Base-by-base conservation (phyloP, 371 early-diverging fungal genomes). In the Mucor indicus region DNA sequence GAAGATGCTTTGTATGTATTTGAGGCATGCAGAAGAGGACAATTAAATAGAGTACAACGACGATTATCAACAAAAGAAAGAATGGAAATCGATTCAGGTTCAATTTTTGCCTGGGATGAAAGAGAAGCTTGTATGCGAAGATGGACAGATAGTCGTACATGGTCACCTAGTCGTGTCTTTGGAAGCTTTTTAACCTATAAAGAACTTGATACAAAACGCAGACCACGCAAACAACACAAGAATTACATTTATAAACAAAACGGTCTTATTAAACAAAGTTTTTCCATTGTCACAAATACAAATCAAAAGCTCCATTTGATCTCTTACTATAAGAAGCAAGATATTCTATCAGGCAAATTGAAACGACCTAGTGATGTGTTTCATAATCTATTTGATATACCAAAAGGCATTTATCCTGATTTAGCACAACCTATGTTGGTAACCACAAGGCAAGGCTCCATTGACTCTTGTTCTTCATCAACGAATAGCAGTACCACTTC, bases 131-230 rank as follows among this genome's bases (percentile, higher is more conserved):
- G 93, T 0, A 92, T 94, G 83, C 72, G 87, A 45, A 75, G 94
- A 10, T 94, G 95, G 95, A 94, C 95, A 3, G 95, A 93, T 58
- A 91, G 93, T 13, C 80, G 86, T 38, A 84, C 84, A 36, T 92
- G 93, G 94, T 89, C 90, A 13, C 90, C 93, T 1, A 86, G 86
- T 45, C 79, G 94, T 24, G 87, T 88, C 1, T 71, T 81, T n/a
- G 89, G 90, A 13, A 84, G 82, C 50, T 91, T 91, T 55, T 55
- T 91, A 12, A 90, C 87, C 7, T 91, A 91, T 52, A 81, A 85
- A 39, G 90, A 91, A 57, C 72, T 89, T 1, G 85, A 84, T 35
- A 80, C 81, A 35, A 72, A 81, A 22, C 64, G 72, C 15, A 64
- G 78, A 29, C 64, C 65, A 0, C 53, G 58, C 42, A 43, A 48